phyloP scores from a whole-genome alignment of 2,329 filamentous ascomycete species.

The Pestalotiopsis sp. region DNA sequence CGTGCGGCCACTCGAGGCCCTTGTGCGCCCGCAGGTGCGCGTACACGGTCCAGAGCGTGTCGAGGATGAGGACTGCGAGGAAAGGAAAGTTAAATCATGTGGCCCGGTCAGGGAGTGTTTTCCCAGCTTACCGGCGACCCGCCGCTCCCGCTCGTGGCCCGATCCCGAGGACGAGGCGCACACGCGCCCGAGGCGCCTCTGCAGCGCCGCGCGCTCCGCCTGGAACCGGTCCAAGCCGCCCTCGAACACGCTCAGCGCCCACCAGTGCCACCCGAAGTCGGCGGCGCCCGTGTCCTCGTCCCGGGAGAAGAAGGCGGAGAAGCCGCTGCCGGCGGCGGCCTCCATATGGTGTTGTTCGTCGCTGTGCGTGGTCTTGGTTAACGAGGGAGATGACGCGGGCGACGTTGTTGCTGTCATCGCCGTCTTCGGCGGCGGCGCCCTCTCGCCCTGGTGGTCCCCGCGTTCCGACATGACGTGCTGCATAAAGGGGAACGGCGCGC shows the following conservation, averaged over 20 bases:
- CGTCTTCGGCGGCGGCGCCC: neutral
- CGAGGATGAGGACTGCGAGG: neutral
- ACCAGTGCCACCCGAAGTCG: conserved; percentile 8
- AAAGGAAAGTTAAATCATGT: no score
- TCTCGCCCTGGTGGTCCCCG: neutral
- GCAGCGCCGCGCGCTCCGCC: neutral
- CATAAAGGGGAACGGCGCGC: conserved; percentile 4
- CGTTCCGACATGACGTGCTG: neutral
- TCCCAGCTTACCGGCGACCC: neutral
- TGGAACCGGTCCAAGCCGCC: neutral
- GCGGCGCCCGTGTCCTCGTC: neutral
- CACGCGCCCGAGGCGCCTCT: neutral
- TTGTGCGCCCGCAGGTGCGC: neutral
- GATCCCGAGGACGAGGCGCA: neutral
- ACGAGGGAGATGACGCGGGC: no score
- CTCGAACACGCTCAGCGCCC: conserved; percentile 5
- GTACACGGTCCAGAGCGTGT: neutral
- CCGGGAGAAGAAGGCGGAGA: neutral
- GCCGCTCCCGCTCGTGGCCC: neutral
- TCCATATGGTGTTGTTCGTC: neutral
- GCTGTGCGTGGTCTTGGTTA: neutral
- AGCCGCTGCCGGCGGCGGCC: neutral
- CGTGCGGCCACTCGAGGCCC: conserved; percentile 4
- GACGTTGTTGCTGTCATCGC: neutral
- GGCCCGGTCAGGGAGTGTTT: no score